Base-by-base conservation (phyloP, 2,329 filamentous ascomycete genomes). In the Diplocarpon rosae region DNA sequence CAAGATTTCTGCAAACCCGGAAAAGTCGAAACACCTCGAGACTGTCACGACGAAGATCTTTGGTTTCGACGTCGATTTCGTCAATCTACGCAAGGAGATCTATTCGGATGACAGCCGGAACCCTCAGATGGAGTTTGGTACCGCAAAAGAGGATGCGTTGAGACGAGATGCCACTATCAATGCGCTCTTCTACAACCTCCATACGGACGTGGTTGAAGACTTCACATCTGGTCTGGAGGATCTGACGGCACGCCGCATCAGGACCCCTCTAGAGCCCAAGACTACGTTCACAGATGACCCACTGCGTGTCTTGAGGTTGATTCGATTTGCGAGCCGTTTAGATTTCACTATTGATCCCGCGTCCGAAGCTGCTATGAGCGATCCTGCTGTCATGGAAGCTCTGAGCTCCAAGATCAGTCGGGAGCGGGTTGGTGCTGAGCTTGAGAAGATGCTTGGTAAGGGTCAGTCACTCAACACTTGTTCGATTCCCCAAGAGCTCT, bases 241-340 rank as follows among this genome's bases (percentile, higher is more conserved):
- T 59, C 78, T 96, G 76, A 63, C 71, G 29, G 67, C 70, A 1
- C 75, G 76, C 49, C 68, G 89, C 39, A 88, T 98, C 52, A 75
- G 83, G 43, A 96, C 92, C 2, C 90, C 90, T 0, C 66, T 96
- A 34, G 83, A 88, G 42, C 89, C 90, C 17, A 80, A 85, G 42
- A 84, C 94, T 61, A 98, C 90, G 0, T 96, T 98, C 66, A 87
- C 81, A 62, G 90, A 96, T 59, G 90, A 96, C 58, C 92, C 92
- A 11, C 69, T 98, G 17, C 76, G 92, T 14, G 84, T 96, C 3
- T 67, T 96, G 49, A 78, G 90, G 38, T 69, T 96, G 42, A 83
- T 98, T 39, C 78, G 92, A 45, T 96, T 98, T 65, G 86, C 90
- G 4, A 93, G 86, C 57, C 76, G 89, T 15, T 71, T 96, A 7